These are phyloP conservation scores for Nakaseomyces uthaithaninus DNA, from an alignment of 1,139 yeast species.

Conservation along the genomic window DNA sequence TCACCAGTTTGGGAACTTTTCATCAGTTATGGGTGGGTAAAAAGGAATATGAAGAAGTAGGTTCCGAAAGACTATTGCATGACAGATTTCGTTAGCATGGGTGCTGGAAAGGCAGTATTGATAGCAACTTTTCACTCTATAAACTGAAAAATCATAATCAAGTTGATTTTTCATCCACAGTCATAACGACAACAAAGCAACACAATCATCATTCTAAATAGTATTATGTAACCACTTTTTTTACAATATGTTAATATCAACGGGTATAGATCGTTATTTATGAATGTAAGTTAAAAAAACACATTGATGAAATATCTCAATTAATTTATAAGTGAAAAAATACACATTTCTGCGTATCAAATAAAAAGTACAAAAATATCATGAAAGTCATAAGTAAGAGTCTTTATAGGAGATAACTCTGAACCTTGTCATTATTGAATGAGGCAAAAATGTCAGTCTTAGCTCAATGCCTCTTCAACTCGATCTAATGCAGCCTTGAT, in stretches of 20 bases:
- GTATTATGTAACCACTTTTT: too few species aligned
- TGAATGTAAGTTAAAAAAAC: too few species aligned
- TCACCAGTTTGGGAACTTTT: conserved; percentile 89
- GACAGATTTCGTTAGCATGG: conserved; percentile 56
- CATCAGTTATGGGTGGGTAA: conserved; percentile 96
- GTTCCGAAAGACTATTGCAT: conserved; percentile 66
- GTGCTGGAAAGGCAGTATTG: neutral
- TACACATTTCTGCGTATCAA: neutral
- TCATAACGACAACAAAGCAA: too few species aligned
- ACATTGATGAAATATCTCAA: too few species aligned
- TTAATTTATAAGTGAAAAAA: too few species aligned
- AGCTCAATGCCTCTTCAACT: conserved; percentile 35
- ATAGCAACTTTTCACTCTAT: too few species aligned
- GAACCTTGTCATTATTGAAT: neutral
- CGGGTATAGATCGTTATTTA: too few species aligned
- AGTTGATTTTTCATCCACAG: too few species aligned
- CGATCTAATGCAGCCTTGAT: conserved; percentile 81
- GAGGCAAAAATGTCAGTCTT: neutral
- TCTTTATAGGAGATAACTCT: neutral
- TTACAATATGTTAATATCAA: too few species aligned
- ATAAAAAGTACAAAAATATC: neutral
- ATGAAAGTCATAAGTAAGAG: conserved; percentile 1
- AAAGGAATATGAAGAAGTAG: conserved; percentile 86
- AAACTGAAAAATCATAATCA: too few species aligned
- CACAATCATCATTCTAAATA: too few species aligned